Evolutionary conservation across 1,139 yeast species (phyloP).

Genomic region (Scheffersomyces segobiensis): DNA sequence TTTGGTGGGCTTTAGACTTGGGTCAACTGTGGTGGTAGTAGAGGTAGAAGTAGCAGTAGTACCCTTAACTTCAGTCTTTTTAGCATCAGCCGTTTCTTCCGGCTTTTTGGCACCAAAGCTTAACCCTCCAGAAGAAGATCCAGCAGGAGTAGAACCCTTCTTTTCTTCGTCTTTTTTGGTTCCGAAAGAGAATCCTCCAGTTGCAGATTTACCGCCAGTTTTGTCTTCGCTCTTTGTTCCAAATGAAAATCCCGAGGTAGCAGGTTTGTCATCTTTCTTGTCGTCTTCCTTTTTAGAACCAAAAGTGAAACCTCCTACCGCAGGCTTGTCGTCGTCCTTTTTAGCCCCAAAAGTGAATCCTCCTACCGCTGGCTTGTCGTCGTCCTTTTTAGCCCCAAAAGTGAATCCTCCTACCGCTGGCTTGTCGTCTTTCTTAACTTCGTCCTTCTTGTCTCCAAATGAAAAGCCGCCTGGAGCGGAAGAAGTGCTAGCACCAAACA

Average conservation of each 20-base stretch:
- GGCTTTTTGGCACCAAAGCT: background rate
- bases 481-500: conserved; percentile 8
- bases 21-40: conserved; percentile 22
- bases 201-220: conserved; percentile 16
- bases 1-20: conserved; percentile 44
- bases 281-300: conserved; percentile 20
- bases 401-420: conserved; percentile 18
- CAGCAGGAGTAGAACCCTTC: background rate
- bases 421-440: conserved; percentile 12
- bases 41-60: conserved; percentile 10
- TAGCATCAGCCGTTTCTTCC: conserved; percentile 7
- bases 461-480: conserved; percentile 13
- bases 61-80: conserved; percentile 10
- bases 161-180: background rate
- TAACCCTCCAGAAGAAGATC: background rate
- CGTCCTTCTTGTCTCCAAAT: conserved; percentile 17
- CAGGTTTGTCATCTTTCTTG: conserved; percentile 10
- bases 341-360: conserved; percentile 13
- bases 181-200: background rate
- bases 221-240: conserved; percentile 12
- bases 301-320: conserved; percentile 19
- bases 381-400: conserved; percentile 22
- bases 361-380: conserved; percentile 11
- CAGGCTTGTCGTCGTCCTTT: conserved; percentile 13
- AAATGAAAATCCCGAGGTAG: conserved; percentile 19